These are phyloP conservation scores for Bipolaris sorokiniana DNA, from an alignment of 2,329 filamentous ascomycete species.

Conservation along the genomic window DNA sequence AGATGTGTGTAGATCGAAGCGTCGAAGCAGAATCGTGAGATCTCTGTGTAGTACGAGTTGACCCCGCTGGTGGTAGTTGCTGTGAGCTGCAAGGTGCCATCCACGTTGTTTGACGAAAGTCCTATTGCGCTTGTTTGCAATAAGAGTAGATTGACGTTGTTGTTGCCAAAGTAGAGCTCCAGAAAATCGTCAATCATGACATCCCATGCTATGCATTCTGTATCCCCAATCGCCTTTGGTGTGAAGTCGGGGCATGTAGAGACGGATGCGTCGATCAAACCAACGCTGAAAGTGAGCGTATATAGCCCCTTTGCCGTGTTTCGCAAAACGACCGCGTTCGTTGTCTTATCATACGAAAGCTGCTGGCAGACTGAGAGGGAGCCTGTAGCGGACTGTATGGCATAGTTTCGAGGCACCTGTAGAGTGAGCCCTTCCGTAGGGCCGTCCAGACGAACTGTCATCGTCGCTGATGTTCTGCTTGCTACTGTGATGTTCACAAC, in stretches of 20 bases:
- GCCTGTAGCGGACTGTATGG: constrained; percentile 7
- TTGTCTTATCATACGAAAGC: constrained; percentile 9
- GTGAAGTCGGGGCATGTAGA: constrained; percentile 15
- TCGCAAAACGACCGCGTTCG: constrained; percentile 12
- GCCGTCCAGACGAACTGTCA: constrained; percentile 15
- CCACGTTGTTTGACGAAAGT: constrained; percentile 12
- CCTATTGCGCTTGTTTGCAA: constrained; percentile 11
- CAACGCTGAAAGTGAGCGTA: constrained; percentile 5
- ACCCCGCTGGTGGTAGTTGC: constrained; percentile 12
- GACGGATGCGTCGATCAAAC: background rate
- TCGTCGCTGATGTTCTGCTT: constrained; percentile 2
- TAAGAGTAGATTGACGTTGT: constrained; percentile 14
- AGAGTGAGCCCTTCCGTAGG: constrained; percentile 7
- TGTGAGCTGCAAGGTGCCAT: constrained; percentile 14
- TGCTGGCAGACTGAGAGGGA: constrained; percentile 14
- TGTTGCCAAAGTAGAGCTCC: constrained; percentile 17
- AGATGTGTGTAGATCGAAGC: constrained; percentile 14
- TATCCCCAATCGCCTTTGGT: constrained; percentile 7
- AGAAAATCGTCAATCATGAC: constrained; percentile 15
- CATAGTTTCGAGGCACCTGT: constrained; percentile 9
- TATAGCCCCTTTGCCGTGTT: constrained; percentile 11
- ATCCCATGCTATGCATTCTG: constrained; percentile 15
- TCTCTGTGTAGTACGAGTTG: constrained; percentile 16
- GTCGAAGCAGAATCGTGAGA: constrained; percentile 16
- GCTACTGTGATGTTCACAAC: constrained; percentile 3